Evolutionary conservation across 1,284 basidiomycete genomes (phyloP).

Genomic region (Irpex sp.): DNA sequence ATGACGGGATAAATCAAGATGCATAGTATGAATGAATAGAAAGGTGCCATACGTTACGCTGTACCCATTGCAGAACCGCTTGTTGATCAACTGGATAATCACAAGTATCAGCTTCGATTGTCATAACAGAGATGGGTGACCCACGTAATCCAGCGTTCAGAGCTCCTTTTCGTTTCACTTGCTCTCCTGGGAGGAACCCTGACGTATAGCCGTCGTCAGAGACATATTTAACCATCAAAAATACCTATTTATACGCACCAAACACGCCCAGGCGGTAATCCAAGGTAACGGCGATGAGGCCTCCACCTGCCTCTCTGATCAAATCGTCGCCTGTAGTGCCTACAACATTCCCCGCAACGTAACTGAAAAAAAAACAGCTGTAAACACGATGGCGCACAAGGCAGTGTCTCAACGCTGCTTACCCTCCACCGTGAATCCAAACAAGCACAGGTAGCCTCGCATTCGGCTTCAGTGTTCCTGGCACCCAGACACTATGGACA

Average conservation of each 20-base stretch:
- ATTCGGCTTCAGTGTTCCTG: background rate
- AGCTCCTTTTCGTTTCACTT: background rate
- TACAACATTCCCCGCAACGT: background rate
- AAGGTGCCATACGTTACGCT: background rate
- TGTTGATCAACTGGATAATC: background rate
- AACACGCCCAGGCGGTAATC: slow-evolving; percentile 1
- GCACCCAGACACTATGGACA: background rate
- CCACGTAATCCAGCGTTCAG: background rate
- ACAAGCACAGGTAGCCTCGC: background rate
- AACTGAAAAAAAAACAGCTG: background rate
- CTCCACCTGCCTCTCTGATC: background rate
- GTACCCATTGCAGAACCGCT: background rate
- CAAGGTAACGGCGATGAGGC: background rate
- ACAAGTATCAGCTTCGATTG: background rate
- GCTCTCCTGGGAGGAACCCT: background rate
- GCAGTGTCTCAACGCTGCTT: background rate
- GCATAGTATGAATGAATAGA: background rate
- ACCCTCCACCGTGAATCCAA: background rate
- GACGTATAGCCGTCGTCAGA: background rate
- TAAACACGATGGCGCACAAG: background rate
- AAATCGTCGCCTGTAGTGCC: background rate
- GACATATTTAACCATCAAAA: background rate
- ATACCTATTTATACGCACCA: background rate
- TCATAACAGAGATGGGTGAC: background rate
- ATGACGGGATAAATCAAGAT: background rate